Conservation (phyloP, 108 stramenopile genomes). For the Pelagomonas calceolata region DNA sequence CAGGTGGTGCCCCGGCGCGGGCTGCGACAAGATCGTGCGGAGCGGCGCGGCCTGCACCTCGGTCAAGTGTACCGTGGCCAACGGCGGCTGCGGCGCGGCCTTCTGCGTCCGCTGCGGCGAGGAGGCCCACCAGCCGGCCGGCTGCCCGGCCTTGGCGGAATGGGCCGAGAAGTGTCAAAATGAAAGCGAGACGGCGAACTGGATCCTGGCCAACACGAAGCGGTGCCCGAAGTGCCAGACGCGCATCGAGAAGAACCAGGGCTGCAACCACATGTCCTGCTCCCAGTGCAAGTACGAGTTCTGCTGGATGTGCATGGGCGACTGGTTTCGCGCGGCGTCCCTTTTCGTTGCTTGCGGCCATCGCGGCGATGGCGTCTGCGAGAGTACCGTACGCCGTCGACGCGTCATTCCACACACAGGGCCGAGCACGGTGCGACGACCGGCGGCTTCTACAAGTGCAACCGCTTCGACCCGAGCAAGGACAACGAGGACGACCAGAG, state of each 20-base stretch:
- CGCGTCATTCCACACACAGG: no score
- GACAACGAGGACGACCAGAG: constrained; percentile 25
- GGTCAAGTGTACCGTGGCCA: constrained; percentile 46
- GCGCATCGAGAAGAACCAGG: constrained; percentile 37
- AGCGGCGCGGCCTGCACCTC: constrained; percentile 30
- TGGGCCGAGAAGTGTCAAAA: constrained; percentile 9
- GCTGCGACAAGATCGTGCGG: constrained; percentile 79
- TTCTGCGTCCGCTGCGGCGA: constrained; percentile 85
- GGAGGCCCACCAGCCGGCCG: constrained; percentile 10
- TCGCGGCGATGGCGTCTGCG: no score
- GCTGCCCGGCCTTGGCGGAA: neutral
- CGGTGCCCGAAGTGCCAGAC: constrained; percentile 23
- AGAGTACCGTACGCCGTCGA: no score
- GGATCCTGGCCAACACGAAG: constrained; percentile 18
- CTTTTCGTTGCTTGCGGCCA: no score
- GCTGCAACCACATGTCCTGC: constrained; percentile 48
- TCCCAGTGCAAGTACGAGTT: constrained; percentile 35
- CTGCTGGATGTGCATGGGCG: constrained; percentile 39
- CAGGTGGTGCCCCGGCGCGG: constrained; percentile 91
- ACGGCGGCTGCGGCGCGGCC: constrained; percentile 49
- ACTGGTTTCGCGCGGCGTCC: no score
- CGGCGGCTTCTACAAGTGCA: constrained; percentile 19
- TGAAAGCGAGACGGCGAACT: constrained; percentile 17
- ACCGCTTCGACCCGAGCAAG: constrained; percentile 39
- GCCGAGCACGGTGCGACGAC: neutral